Percentiles rank a stretch among this genome's conserved stretches.
Conservation (phyloP, 1,284 basidiomycete species). For the Cutaneotrichosporon arboriforme region DNA sequence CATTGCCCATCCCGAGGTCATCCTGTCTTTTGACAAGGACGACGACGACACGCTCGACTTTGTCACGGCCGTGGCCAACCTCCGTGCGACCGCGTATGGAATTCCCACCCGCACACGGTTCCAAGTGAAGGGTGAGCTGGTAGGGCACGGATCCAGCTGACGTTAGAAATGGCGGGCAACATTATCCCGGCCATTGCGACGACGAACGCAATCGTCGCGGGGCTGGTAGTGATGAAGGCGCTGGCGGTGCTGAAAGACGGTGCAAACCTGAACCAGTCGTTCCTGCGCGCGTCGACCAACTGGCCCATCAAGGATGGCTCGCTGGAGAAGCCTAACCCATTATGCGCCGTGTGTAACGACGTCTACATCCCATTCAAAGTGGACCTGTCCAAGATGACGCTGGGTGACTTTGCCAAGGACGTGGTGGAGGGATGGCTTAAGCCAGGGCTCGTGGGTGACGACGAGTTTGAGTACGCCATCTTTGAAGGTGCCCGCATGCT, state of each 20-base stretch:
- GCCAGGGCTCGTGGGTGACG: slow-evolving; percentile 60
- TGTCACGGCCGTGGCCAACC: slow-evolving; percentile 87
- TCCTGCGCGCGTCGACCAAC: slow-evolving; percentile 1
- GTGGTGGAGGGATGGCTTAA: slow-evolving; percentile 48
- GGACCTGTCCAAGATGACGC: slow-evolving; percentile 60
- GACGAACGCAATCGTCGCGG: slow-evolving; percentile 95
- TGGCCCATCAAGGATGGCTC: slow-evolving; percentile 60
- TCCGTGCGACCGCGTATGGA: slow-evolving; percentile 82
- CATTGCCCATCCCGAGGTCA: slow-evolving; percentile 62
- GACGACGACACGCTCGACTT: slow-evolving; percentile 96
- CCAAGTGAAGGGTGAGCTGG: slow-evolving; percentile 77
- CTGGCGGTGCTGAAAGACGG: slow-evolving; percentile 61
- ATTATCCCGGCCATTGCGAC: slow-evolving; percentile 99
- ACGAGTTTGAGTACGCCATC: slow-evolving; percentile 56
- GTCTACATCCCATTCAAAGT: slow-evolving; percentile 70
- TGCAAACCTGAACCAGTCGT: slow-evolving; percentile 48
- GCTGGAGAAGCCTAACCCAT: slow-evolving; percentile 64
- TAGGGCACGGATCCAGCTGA: slow-evolving; percentile 4
- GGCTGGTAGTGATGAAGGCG: slow-evolving; percentile 87
- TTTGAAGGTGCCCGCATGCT: slow-evolving; percentile 66
- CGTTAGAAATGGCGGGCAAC: slow-evolving; percentile 96
- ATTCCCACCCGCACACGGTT: slow-evolving; percentile 87
- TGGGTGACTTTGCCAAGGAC: slow-evolving; percentile 67
- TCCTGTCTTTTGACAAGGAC: slow-evolving; percentile 92
- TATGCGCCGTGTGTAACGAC: slow-evolving; percentile 81